Percentiles rank a stretch among this genome's conserved stretches.
Evolutionary conservation across 306 rosid genomes (phyloP).

Genomic region (Cyamopsis tetragonoloba): DNA sequence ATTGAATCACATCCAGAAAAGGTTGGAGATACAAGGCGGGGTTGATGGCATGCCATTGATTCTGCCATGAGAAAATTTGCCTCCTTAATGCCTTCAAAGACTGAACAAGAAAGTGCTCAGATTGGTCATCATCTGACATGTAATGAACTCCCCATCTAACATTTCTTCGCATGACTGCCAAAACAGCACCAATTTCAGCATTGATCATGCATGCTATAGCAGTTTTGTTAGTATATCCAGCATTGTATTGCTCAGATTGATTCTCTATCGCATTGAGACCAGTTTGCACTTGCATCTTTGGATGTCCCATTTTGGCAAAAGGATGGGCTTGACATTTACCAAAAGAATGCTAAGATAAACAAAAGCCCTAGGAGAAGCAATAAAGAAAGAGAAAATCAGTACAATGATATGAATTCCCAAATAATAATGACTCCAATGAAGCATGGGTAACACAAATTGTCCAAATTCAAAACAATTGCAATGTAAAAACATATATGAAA

Average conservation of each 20-base stretch:
- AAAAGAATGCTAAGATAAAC: conserved; percentile 12
- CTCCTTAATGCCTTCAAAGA: conserved; percentile 68
- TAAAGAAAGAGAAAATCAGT: not conserved
- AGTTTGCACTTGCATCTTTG: conserved; percentile 50
- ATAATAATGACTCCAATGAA: not conserved
- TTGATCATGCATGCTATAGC: conserved; percentile 80
- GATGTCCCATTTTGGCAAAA: conserved; percentile 51
- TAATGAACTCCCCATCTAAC: conserved; percentile 89
- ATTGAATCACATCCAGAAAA: conserved; percentile 78
- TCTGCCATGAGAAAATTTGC: conserved; percentile 69
- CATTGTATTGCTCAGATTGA: conserved; percentile 51
- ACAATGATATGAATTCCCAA: not conserved
- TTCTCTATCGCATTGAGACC: conserved; percentile 56
- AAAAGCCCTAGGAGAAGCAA: not conserved
- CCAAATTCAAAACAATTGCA: conserved; percentile 9
- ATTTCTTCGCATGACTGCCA: conserved; percentile 91
- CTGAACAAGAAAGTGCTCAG: conserved; percentile 73
- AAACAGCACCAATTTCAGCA: conserved; percentile 85
- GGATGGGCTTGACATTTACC: conserved; percentile 16
- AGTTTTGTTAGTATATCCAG: conserved; percentile 42
- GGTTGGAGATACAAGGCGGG: conserved; percentile 78
- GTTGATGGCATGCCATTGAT: conserved; percentile 70
- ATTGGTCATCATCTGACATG: conserved; percentile 76
- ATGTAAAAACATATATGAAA: not conserved
- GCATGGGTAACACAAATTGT: not conserved